These are phyloP conservation scores for Hypericum perforatum DNA, from an alignment of 345 rosid species.

Conservation along the genomic window DNA sequence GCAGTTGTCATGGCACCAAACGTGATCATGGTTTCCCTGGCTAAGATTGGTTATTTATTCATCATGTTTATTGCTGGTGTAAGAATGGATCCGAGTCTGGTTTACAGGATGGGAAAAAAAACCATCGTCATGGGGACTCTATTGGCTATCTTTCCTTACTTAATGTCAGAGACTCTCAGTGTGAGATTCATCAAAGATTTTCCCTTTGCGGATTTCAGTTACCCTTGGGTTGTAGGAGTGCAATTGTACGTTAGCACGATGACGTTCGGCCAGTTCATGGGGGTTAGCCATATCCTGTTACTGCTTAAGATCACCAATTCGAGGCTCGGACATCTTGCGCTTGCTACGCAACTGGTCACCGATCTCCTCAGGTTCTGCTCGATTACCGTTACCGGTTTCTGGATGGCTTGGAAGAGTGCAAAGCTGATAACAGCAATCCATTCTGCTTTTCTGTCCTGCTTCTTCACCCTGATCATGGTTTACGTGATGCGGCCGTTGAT, in stretches of 20 bases:
- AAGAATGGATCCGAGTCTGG: neutral
- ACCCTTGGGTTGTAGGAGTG: neutral
- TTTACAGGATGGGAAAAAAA: neutral
- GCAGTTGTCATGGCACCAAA: neutral
- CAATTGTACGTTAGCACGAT: neutral
- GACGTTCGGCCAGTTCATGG: neutral
- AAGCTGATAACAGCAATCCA: neutral
- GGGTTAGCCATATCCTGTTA: neutral
- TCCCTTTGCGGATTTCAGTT: neutral
- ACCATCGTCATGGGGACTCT: neutral
- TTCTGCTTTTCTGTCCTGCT: neutral
- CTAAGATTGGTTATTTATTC: neutral
- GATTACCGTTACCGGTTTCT: neutral
- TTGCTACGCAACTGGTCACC: neutral
- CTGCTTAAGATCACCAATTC: constrained; percentile 1
- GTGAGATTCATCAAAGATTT: neutral
- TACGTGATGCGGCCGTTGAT: neutral
- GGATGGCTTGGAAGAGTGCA: neutral
- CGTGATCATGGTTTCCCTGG: neutral
- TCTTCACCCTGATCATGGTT: neutral
- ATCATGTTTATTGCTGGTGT: neutral
- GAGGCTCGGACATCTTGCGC: neutral
- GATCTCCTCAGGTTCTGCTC: neutral
- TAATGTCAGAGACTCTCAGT: neutral
- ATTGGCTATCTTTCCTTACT: neutral